Evolutionary conservation across 352 stramenopile species (phyloP).

Genomic region (Phytophthora vignae): DNA sequence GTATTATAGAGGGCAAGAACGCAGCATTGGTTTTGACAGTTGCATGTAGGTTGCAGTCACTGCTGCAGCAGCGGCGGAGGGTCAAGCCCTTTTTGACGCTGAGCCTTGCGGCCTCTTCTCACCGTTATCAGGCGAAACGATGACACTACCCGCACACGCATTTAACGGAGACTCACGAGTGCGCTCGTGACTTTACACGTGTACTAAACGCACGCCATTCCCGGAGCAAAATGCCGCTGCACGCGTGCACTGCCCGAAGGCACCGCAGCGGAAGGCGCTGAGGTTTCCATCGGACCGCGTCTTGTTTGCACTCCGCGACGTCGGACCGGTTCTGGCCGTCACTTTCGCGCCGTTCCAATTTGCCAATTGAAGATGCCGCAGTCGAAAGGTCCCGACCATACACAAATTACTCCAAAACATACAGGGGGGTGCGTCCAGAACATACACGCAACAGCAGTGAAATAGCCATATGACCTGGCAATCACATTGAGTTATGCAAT

Average conservation of each 20-base stretch:
- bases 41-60: no score
- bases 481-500: no score
- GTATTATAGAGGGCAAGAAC: not conserved
- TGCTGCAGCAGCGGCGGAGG: no score
- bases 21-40: not conserved
- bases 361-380: not conserved
- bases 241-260: not conserved
- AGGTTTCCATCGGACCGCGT: not conserved
- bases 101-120: not conserved
- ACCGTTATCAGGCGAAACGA: not conserved
- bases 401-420: no score
- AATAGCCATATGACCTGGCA: no score
- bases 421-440: no score
- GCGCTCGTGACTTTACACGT: not conserved
- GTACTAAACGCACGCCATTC: not conserved
- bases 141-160: not conserved
- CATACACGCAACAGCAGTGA: no score
- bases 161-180: not conserved
- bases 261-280: not conserved
- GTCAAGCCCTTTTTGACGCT: not conserved
- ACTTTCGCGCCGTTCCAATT: constrained; percentile 32
- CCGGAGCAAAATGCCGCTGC: not conserved
- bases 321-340: constrained; percentile 6
- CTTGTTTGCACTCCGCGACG: not conserved
- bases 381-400: no score